Evolutionary conservation across 1,284 basidiomycete species (phyloP).

Genomic region (Papiliotrema laurentii): DNA sequence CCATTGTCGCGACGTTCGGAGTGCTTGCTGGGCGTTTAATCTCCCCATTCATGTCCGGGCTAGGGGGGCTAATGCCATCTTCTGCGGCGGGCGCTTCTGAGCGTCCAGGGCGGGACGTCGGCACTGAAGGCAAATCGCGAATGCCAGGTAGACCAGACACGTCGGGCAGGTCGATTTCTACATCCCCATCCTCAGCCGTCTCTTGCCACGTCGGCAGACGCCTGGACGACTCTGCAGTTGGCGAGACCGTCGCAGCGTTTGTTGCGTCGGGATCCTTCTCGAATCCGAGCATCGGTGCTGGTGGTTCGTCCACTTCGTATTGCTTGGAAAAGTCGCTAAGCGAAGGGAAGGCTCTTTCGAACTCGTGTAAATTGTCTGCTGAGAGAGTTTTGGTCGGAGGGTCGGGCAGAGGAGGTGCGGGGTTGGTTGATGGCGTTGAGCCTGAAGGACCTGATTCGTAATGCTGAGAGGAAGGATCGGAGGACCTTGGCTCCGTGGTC

Average conservation of each 20-base stretch:
- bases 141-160: slow-evolving; percentile 20
- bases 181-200: slow-evolving; percentile 11
- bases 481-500: no score
- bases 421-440: no score
- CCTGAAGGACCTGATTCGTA: no score
- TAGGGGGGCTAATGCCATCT: slow-evolving; percentile 5
- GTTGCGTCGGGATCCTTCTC: slow-evolving; percentile 1
- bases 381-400: slow-evolving; percentile 5
- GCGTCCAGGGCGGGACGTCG: slow-evolving; percentile 13
- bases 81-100: slow-evolving; percentile 1
- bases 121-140: slow-evolving; percentile 26
- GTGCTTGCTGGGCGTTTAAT: slow-evolving; percentile 9
- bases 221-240: slow-evolving; percentile 6
- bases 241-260: slow-evolving; percentile 7
- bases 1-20: slow-evolving; percentile 7
- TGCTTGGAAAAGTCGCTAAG: slow-evolving; percentile 43
- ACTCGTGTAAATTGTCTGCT: slow-evolving; percentile 25
- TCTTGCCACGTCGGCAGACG: neutral
- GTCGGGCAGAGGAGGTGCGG: slow-evolving; percentile 3
- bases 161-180: slow-evolving; percentile 9
- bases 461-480: no score
- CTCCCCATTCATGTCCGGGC: slow-evolving; percentile 2
- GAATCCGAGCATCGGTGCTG: neutral
- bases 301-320: slow-evolving; percentile 24
- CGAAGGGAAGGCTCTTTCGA: slow-evolving; percentile 42